Evolutionary conservation across 352 stramenopile species (phyloP).

Genomic region (Globisporangium spiculum): DNA sequence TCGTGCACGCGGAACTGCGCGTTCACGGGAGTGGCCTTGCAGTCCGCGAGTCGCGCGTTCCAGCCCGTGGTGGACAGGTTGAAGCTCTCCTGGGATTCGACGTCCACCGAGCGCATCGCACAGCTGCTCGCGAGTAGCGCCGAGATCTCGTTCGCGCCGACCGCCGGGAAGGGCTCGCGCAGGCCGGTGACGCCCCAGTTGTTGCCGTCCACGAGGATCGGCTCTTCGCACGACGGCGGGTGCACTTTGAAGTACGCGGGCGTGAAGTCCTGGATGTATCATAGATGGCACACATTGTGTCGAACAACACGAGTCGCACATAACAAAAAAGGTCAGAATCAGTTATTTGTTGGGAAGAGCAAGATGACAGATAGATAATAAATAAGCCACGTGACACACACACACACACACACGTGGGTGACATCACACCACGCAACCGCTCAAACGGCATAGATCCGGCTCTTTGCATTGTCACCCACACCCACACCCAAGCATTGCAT

Average conservation of each 20-base stretch:
- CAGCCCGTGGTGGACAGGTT: slow-evolving; percentile 20
- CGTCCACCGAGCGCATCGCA: slow-evolving; percentile 20
- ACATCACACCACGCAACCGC: background rate
- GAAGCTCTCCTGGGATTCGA: slow-evolving; percentile 22
- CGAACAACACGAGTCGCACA: slow-evolving; percentile 3
- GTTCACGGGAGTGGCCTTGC: slow-evolving; percentile 32
- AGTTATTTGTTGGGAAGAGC: background rate
- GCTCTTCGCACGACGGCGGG: slow-evolving; percentile 15
- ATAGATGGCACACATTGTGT: background rate
- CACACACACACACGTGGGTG: background rate
- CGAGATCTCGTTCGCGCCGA: slow-evolving; percentile 17
- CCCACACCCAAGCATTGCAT: background rate
- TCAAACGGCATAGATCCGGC: background rate
- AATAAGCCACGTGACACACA: background rate
- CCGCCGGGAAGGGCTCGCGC: slow-evolving; percentile 46
- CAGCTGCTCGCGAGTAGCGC: slow-evolving; percentile 17
- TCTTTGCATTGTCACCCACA: slow-evolving; percentile 3
- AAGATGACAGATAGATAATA: background rate
- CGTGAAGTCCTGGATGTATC: slow-evolving; percentile 22
- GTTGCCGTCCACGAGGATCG: slow-evolving; percentile 16
- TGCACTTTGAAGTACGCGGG: slow-evolving; percentile 30
- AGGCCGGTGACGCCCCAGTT: slow-evolving; percentile 22
- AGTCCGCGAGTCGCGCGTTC: slow-evolving; percentile 16
- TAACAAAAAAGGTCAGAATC: slow-evolving; percentile 7
- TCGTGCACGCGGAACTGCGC: slow-evolving; percentile 52